These are phyloP conservation scores for Trametes punicea DNA, from an alignment of 768 basidiomycete species.

Conservation along the genomic window DNA sequence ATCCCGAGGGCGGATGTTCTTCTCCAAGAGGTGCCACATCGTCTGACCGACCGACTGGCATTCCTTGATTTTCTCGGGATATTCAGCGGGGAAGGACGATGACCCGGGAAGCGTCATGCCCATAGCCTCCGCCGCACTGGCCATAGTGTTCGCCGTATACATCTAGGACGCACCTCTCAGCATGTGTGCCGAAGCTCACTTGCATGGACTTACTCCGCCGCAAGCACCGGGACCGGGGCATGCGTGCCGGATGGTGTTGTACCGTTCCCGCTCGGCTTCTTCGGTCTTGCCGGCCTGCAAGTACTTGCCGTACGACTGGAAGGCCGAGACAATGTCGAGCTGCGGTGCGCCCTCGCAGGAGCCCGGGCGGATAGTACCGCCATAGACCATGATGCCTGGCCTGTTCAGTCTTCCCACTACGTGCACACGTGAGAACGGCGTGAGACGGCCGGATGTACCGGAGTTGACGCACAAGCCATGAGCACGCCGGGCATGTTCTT, in stretches of 20 bases:
- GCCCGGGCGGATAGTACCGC: conserved; percentile 91
- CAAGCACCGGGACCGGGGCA: conserved; percentile 99
- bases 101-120: conserved; percentile 97
- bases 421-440: neutral
- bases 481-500: conserved; percentile 99
- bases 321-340: conserved; percentile 95
- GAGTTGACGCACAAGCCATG: conserved; percentile 76
- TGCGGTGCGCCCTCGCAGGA: conserved; percentile 85
- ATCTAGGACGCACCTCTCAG: conserved; percentile 49
- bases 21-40: conserved; percentile 86
- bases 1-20: conserved; percentile 89
- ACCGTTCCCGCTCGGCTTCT: conserved; percentile 78
- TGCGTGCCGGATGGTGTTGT: conserved; percentile 85
- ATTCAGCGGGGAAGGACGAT: conserved; percentile 95
- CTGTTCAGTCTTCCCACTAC: conserved; percentile 92
- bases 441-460: neutral
- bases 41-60: conserved; percentile 74
- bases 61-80: conserved; percentile 82
- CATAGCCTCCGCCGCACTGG: conserved; percentile 89
- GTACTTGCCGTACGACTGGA: conserved; percentile 96
- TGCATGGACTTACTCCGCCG: conserved; percentile 71
- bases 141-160: conserved; percentile 99
- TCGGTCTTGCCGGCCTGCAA: conserved; percentile 84
- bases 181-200: neutral
- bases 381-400: conserved; percentile 97